These are phyloP conservation scores for Talaromyces amestolkiae DNA, from an alignment of 2,329 filamentous ascomycete genomes.

Conservation along the genomic window DNA sequence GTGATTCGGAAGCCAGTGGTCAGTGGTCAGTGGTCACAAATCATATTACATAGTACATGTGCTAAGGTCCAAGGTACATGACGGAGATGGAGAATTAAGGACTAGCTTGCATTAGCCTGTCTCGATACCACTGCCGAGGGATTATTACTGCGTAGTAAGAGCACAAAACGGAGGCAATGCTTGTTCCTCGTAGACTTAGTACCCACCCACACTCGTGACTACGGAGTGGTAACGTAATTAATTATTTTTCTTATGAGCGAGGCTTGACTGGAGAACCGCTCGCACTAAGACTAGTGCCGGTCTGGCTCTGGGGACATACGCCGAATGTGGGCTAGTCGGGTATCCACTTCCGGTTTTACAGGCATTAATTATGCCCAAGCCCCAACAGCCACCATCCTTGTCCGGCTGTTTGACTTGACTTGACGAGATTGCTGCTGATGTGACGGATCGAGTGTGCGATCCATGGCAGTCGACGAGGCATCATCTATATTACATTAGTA, in stretches of 20 bases:
- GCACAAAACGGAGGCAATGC: not conserved
- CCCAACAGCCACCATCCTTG: constrained; percentile 3
- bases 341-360: not conserved
- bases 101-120: not conserved
- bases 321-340: not conserved
- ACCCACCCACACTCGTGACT: constrained; percentile 1
- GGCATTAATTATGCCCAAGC: not conserved
- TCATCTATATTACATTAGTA: not conserved
- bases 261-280: not conserved
- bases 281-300: constrained; percentile 4
- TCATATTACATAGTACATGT: not conserved
- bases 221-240: not conserved
- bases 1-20: not conserved
- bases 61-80: not conserved
- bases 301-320: not conserved
- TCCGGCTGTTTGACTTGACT: not conserved
- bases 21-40: not conserved
- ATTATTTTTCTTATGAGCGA: not conserved
- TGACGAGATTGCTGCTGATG: not conserved
- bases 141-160: not conserved
- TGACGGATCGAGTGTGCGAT: not conserved
- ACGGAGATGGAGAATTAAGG: not conserved
- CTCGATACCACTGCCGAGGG: not conserved
- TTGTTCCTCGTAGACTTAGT: not conserved
- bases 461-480: not conserved